Evolutionary conservation across 805 yeast species (phyloP).

Genomic region (Jamesozyma rosinii): DNA sequence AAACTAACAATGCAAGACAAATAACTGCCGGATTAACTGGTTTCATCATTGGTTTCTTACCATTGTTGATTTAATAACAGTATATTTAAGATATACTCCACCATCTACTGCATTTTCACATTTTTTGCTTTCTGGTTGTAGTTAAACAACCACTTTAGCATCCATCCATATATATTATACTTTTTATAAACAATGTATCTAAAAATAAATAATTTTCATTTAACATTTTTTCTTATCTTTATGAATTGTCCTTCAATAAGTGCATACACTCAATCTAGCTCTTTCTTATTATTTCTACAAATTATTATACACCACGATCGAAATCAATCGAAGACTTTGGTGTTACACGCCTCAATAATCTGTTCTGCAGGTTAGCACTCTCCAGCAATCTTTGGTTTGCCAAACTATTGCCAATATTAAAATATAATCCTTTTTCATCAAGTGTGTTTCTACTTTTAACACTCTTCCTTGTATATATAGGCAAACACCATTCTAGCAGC

Average conservation of each 20-base stretch:
- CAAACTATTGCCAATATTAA: slow-evolving; percentile 22
- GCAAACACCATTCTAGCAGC: slow-evolving; percentile 64
- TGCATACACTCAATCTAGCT: no score
- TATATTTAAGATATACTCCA: no score
- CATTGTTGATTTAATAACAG: slow-evolving; percentile 4
- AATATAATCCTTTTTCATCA: slow-evolving; percentile 43
- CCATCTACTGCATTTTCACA: no score
- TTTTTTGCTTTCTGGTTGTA: no score
- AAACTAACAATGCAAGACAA: slow-evolving; percentile 11
- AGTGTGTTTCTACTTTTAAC: slow-evolving; percentile 23
- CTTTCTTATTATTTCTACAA: no score
- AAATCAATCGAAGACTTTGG: slow-evolving; percentile 25
- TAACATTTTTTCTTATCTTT: no score
- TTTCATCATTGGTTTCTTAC: slow-evolving; percentile 8
- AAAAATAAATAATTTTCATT: no score
- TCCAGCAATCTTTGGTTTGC: slow-evolving; percentile 37
- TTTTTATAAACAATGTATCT: no score
- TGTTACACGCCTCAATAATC: slow-evolving; percentile 24
- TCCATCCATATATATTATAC: no score
- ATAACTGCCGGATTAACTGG: slow-evolving; percentile 9
- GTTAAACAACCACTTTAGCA: no score
- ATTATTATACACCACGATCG: neutral
- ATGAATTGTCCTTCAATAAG: no score
- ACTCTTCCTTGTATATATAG: slow-evolving; percentile 32
- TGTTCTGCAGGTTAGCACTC: slow-evolving; percentile 24